These are phyloP conservation scores for Colletotrichum australisinense DNA, from an alignment of 2,329 filamentous ascomycete species.

Conservation along the genomic window DNA sequence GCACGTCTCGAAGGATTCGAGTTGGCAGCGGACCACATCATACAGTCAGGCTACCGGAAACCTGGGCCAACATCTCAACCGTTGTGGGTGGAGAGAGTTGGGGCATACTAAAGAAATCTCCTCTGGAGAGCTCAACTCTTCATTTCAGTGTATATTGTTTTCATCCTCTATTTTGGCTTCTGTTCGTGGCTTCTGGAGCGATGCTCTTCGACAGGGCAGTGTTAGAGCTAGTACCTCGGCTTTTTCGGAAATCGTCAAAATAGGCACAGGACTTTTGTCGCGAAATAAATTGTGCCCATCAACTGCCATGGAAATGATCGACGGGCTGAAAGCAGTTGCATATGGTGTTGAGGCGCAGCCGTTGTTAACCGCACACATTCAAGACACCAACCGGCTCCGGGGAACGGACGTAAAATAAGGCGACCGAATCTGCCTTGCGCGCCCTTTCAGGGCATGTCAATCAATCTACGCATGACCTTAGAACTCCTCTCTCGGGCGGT, in stretches of 20 bases:
- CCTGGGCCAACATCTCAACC: constrained; percentile 49
- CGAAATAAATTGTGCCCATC: background rate
- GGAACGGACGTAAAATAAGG: background rate
- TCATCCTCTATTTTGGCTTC: background rate
- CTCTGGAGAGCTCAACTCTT: background rate
- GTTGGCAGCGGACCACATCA: constrained; percentile 53
- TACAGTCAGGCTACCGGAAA: constrained; percentile 40
- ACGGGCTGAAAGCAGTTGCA: background rate
- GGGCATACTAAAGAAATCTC: constrained; percentile 52
- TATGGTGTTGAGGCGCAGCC: constrained; percentile 5
- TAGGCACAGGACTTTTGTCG: no score
- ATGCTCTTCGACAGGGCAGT: background rate
- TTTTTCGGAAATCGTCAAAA: background rate
- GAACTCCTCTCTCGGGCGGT: background rate
- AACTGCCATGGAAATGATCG: background rate
- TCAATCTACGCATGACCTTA: background rate
- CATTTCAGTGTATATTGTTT: background rate
- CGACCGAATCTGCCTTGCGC: constrained; percentile 23
- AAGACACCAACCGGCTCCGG: background rate
- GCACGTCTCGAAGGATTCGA: constrained; percentile 47
- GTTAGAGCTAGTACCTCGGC: background rate
- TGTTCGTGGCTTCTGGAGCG: background rate
- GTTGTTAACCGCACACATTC: background rate
- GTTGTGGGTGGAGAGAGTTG: constrained; percentile 53
- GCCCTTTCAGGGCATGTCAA: background rate